Evolutionary conservation across 2,329 filamentous ascomycete genomes (phyloP), one percentile per base, ranked within the genome.

Genomic region (Tricladium varicosporioides): DNA sequence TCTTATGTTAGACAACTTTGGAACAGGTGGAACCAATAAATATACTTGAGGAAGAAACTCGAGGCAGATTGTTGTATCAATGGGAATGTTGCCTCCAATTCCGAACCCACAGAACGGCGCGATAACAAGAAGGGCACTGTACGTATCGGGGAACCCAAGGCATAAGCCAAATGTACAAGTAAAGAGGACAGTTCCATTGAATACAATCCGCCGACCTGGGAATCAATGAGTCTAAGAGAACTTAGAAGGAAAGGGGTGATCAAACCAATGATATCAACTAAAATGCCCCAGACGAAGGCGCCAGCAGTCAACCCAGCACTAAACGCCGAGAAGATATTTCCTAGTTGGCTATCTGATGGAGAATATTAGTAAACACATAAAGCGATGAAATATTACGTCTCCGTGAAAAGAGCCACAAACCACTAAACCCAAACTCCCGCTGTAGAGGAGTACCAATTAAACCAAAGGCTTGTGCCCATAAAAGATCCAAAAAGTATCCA

Each of bases 21-120:
- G n/a, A 7, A 5, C 5, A 11, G 16, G 33, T 2, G n/a, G 19
- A 44, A 15, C 10, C 40, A 43, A 15, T 44, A 27, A 27, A 11
- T 40, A 8, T 58, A 64, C 62, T 46, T 62, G 58, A 2, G 65
- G 65, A n/a, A 68, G 50, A 33, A 68, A 66, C 47, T 68, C 66
- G 0, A 68, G 59, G 27, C 55, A 60, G 43, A 68, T 67, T 5
- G 65, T 68, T n/a, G 66, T 63, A 47, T 68, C 65, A 33, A 68
- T 68, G 11, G 66, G 66, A 31, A 68, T 66, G 15, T 68, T 68
- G 19, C 65, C 66, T 49, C 66, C 65, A 18, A 68, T 58, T 5
- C 66, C 66, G 54, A 68, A 63, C 14, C 62, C 60, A n/a, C 57
- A 60, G 44, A 59, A 57, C 10, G 60, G 58, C 3, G 59, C 58